phyloP scores from a whole-genome alignment of 306 rosid species.

The Pyrus bretschneideri region DNA sequence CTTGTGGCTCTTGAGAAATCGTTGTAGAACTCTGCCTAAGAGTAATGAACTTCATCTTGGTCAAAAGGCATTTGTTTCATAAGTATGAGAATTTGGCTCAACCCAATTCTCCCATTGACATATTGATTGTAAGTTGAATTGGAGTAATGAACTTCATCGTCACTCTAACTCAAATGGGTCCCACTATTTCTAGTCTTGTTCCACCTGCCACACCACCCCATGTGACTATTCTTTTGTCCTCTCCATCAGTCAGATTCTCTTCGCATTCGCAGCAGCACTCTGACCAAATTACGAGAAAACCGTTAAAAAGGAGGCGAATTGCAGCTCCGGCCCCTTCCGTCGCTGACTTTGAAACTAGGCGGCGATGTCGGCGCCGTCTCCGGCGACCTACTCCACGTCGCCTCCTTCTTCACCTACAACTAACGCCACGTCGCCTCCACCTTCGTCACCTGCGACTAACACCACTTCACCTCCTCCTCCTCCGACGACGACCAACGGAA shows the following conservation, averaged over 20 bases:
- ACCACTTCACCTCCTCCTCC: not conserved
- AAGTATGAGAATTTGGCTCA: too few relatives aligned
- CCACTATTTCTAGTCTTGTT: not conserved
- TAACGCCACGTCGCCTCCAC: not conserved
- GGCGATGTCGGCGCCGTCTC: slow-evolving; percentile 38
- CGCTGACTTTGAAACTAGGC: not conserved
- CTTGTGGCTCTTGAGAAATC: too few relatives aligned
- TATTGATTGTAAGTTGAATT: too few relatives aligned
- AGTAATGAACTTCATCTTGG: too few relatives aligned
- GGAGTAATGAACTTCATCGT: not conserved
- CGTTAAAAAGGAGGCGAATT: not conserved
- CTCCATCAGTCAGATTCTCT: not conserved
- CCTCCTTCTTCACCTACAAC: slow-evolving; percentile 16
- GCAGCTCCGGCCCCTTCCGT: not conserved
- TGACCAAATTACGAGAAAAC: not conserved
- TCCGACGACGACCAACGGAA: not conserved
- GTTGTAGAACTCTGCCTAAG: too few relatives aligned
- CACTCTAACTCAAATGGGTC: not conserved
- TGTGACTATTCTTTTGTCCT: not conserved
- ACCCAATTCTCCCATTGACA: too few relatives aligned
- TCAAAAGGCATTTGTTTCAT: too few relatives aligned
- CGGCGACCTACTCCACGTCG: not conserved
- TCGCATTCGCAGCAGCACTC: not conserved
- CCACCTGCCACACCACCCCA: not conserved
- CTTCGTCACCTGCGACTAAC: not conserved